These are phyloP conservation scores for Adansonia digitata DNA, from an alignment of 345 rosid genomes.

Conservation along the genomic window DNA sequence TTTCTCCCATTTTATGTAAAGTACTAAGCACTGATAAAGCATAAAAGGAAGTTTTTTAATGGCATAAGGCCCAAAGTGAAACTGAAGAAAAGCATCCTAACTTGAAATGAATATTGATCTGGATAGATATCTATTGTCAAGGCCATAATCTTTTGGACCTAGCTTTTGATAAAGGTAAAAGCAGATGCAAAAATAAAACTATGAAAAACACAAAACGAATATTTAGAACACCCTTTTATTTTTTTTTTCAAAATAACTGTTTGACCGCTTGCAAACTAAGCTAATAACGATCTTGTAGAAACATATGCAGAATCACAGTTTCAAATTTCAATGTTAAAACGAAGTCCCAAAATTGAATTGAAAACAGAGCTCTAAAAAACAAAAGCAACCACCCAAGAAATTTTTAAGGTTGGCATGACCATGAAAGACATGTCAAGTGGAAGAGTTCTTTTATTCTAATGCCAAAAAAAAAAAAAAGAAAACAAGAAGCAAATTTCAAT, in stretches of 20 bases:
- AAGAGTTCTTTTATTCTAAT: not conserved
- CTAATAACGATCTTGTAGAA: not conserved
- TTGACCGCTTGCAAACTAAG: not conserved
- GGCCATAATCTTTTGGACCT: no score
- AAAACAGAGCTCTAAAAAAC: not conserved
- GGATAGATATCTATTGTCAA: no score
- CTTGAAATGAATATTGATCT: not conserved
- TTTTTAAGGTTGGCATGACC: not conserved
- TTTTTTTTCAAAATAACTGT: not conserved
- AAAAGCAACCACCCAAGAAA: not conserved
- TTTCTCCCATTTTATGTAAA: not conserved
- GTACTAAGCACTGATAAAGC: not conserved
- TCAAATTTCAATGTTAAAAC: not conserved
- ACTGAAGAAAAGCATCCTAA: not conserved
- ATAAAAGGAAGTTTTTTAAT: not conserved
- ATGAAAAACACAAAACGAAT: not conserved
- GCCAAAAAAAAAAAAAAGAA: not conserved
- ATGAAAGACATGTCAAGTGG: not conserved
- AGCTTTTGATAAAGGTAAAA: not conserved
- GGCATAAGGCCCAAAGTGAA: not conserved
- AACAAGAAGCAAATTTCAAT: not conserved
- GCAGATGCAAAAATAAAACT: not conserved
- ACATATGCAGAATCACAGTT: not conserved
- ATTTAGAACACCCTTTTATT: not conserved
- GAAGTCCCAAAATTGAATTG: not conserved